phyloP scores from a whole-genome alignment of 2,329 filamentous ascomycete species.

The Dactylonectria estremocensis region DNA sequence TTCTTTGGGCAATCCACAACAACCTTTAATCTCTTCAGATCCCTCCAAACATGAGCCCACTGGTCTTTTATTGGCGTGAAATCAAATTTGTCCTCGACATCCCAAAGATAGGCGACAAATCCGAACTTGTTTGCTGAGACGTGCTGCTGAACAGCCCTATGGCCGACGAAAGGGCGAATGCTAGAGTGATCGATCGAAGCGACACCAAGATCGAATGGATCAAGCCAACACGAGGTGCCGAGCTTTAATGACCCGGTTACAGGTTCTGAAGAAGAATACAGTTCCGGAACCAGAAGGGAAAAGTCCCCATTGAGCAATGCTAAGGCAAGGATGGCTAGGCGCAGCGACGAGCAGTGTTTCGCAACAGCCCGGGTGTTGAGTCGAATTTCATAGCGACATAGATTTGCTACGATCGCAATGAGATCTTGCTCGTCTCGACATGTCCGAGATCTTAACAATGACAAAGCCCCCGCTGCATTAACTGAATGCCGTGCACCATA shows the following conservation, averaged over 20 bases:
- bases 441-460: background rate
- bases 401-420: constrained; percentile 16
- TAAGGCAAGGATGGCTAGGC: background rate
- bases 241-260: background rate
- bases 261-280: background rate
- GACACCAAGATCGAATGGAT: background rate
- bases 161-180: background rate
- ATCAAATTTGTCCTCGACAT: constrained; percentile 1
- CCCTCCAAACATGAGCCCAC: background rate
- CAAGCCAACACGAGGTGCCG: background rate
- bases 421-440: constrained; percentile 9
- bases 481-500: background rate
- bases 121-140: background rate
- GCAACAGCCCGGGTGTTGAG: background rate
- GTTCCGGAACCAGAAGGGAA: constrained; percentile 15
- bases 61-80: background rate
- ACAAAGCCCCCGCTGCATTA: background rate
- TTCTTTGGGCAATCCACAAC: background rate
- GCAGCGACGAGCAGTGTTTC: constrained; percentile 14
- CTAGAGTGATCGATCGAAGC: background rate
- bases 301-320: constrained; percentile 17
- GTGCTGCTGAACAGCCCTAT: background rate
- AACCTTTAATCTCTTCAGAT: background rate
- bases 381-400: constrained; percentile 17
- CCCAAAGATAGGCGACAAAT: background rate